phyloP scores from a whole-genome alignment of 306 rosid species.

The Gynostemma pentaphyllum region DNA sequence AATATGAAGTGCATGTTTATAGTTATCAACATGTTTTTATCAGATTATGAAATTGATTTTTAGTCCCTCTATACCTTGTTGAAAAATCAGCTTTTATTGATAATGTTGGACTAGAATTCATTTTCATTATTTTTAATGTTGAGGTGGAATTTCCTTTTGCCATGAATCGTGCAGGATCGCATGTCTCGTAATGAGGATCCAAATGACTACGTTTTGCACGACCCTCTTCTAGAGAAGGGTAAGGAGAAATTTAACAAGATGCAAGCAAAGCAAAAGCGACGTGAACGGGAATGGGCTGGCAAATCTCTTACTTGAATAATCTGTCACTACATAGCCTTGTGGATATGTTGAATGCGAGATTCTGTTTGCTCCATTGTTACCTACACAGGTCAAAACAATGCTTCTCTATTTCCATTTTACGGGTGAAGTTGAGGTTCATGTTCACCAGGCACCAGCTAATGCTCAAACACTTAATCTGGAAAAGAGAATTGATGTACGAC shows the following conservation, averaged over 20 bases:
- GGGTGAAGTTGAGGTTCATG: not conserved
- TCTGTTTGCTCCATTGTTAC: not conserved
- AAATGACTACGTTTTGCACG: constrained; percentile 76
- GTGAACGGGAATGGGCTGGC: constrained; percentile 50
- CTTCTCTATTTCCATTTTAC: not conserved
- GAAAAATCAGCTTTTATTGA: not conserved
- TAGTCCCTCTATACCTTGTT: not conserved
- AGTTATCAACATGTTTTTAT: not conserved
- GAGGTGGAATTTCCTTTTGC: not conserved
- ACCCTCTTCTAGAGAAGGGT: constrained; percentile 93
- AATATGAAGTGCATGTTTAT: not conserved
- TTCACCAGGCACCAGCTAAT: not conserved
- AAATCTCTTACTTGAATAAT: constrained; percentile 38
- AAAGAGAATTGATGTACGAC: not conserved
- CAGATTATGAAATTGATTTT: not conserved
- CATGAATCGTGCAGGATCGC: constrained; percentile 42
- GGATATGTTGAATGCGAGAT: not conserved
- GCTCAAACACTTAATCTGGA: not conserved
- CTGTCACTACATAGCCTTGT: not conserved
- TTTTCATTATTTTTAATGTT: constrained; percentile 6
- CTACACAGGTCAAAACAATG: not conserved
- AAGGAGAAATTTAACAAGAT: constrained; percentile 81
- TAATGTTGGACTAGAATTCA: not conserved
- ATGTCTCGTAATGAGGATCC: constrained; percentile 81
- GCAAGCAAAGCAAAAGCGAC: constrained; percentile 79